A percentile compares a stretch with the other conserved stretches of the same genome.
phyloP scores from a whole-genome alignment of 73 alveolate species.

The Stentor coeruleus region DNA sequence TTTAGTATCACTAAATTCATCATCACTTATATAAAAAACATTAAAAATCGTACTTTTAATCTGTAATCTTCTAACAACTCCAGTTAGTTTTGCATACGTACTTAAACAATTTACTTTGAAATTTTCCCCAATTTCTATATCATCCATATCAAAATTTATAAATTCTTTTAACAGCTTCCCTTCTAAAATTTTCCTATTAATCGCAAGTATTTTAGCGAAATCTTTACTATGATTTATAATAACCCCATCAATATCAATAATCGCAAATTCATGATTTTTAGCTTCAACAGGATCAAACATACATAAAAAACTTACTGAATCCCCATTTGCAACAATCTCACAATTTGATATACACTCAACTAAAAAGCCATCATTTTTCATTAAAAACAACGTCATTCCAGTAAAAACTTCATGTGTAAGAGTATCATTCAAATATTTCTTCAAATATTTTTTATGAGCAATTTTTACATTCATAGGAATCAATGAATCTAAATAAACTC shows the following conservation, averaged over 20 bases:
- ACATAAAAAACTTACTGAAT: not conserved
- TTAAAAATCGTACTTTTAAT: too few species aligned
- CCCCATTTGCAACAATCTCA: not conserved
- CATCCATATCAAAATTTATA: too few species aligned
- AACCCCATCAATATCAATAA: not conserved
- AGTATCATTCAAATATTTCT: too few species aligned
- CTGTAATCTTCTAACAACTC: too few species aligned
- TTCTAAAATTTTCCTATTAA: not conserved
- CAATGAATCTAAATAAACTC: too few species aligned
- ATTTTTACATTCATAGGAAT: not conserved
- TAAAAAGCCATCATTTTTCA: not conserved
- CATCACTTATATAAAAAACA: too few species aligned
- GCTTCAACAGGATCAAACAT: not conserved
- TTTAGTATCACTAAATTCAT: too few species aligned
- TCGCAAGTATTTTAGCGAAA: not conserved
- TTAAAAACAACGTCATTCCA: not conserved
- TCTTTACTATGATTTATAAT: not conserved
- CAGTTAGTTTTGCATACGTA: too few species aligned
- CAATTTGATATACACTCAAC: not conserved
- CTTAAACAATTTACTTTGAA: too few species aligned
- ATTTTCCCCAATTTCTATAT: not conserved
- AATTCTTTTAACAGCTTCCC: not conserved
- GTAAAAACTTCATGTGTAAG: not conserved
- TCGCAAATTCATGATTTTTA: not conserved
- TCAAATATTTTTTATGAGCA: not conserved